Conservation (phyloP, 345 rosid species). For the Populus davidiana region DNA sequence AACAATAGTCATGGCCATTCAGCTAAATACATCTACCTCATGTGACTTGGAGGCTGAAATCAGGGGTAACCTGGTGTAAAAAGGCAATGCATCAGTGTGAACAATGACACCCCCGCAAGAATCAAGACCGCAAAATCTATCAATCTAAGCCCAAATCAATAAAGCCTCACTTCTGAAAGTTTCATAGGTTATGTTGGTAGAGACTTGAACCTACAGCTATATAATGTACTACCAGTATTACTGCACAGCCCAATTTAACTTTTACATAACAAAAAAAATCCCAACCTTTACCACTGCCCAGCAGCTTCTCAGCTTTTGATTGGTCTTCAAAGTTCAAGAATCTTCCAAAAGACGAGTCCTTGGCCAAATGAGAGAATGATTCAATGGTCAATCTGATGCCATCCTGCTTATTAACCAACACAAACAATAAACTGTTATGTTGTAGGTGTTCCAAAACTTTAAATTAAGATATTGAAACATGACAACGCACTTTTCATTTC, state of each 20-base stretch:
- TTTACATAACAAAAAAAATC: slow-evolving; percentile 16
- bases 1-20: not conserved
- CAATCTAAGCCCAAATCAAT: not conserved
- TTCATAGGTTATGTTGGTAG: not conserved
- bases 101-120: not conserved
- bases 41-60: not conserved
- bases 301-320: slow-evolving; percentile 72
- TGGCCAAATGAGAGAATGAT: slow-evolving; percentile 59
- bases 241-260: not conserved
- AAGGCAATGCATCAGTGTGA: not conserved
- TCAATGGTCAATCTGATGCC: slow-evolving; percentile 63
- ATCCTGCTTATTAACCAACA: slow-evolving; percentile 49
- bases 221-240: not conserved
- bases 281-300: slow-evolving; percentile 86
- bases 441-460: not conserved
- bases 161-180: not conserved
- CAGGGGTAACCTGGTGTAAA: not conserved
- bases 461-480: not conserved
- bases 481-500: not conserved
- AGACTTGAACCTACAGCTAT: not conserved
- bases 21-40: not conserved
- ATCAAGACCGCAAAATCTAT: not conserved
- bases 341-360: slow-evolving; percentile 33
- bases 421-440: not conserved
- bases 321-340: slow-evolving; percentile 30